A percentile compares a stretch with the other conserved stretches of the same genome.
phyloP scores from a whole-genome alignment of 225 moss, liverwort and hornwort genomes.

The Sphagnum contortum region DNA sequence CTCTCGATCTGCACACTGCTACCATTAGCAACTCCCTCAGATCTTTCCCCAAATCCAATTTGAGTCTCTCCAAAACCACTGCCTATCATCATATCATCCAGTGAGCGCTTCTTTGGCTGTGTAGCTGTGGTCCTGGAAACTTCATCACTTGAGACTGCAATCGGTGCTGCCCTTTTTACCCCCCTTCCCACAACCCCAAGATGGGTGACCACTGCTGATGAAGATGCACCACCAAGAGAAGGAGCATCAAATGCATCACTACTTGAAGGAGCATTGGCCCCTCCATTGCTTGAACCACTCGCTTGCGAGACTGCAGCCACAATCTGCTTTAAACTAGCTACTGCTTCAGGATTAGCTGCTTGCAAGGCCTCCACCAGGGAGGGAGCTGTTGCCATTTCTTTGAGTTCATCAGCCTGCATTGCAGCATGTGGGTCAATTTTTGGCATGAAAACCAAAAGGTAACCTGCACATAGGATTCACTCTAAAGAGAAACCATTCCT shows the following conservation, averaged over 20 bases:
- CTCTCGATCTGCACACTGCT: not conserved
- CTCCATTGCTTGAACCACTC: constrained; percentile 14
- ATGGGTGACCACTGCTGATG: constrained; percentile 63
- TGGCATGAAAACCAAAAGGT: not conserved
- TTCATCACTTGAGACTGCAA: constrained; percentile 35
- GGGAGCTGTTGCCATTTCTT: constrained; percentile 82
- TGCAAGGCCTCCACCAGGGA: constrained; percentile 74
- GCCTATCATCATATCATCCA: constrained; percentile 57
- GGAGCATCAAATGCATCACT: constrained; percentile 40
- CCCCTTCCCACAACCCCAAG: constrained; percentile 90
- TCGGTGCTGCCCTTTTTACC: constrained; percentile 69
- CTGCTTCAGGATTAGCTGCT: constrained; percentile 75
- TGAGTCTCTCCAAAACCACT: constrained; percentile 59
- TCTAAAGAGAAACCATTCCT: no score
- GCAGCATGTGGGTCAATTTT: not conserved
- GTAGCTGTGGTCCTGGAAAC: constrained; percentile 17
- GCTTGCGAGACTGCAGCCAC: constrained; percentile 32
- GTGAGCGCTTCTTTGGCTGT: constrained; percentile 58
- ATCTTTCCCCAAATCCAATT: constrained; percentile 50
- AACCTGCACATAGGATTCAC: no score
- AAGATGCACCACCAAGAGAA: constrained; percentile 29
- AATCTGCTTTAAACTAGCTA: constrained; percentile 58
- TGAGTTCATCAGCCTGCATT: constrained; percentile 68
- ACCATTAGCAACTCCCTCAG: constrained; percentile 17
- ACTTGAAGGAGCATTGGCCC: not conserved